These are phyloP conservation scores for Angophora floribunda DNA, from an alignment of 345 rosid genomes.

Conservation along the genomic window DNA sequence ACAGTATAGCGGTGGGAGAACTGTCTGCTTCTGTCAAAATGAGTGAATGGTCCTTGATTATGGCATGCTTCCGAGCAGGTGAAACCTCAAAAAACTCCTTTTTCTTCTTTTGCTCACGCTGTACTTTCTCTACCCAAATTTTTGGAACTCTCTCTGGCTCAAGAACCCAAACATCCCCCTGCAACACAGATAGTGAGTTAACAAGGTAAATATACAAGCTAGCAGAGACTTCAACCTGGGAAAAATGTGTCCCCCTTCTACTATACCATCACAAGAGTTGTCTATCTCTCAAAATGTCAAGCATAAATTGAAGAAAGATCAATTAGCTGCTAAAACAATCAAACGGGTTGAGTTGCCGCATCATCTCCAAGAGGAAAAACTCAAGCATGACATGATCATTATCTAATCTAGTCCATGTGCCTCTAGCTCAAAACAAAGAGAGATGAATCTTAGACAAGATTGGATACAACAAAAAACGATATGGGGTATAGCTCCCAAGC, in stretches of 20 bases:
- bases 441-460: background rate
- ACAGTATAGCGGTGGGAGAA: conserved; percentile 22
- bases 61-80: conserved; percentile 49
- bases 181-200: background rate
- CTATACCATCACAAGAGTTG: background rate
- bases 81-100: conserved; percentile 49
- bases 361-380: background rate
- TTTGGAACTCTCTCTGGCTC: conserved; percentile 56
- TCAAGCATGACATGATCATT: background rate
- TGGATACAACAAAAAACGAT: background rate
- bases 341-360: background rate
- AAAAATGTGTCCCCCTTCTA: background rate
- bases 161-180: conserved; percentile 87
- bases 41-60: conserved; percentile 43
- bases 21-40: conserved; percentile 46
- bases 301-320: background rate
- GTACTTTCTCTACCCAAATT: conserved; percentile 24
- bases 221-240: background rate
- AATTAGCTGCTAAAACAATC: background rate
- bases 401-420: background rate
- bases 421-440: background rate
- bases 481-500: background rate
- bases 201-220: background rate
- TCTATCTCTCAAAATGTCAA: background rate
- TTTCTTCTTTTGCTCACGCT: conserved; percentile 55